Evolutionary conservation across 148 eudicot genomes (phyloP).

Genomic region (Agrostemma githago): DNA sequence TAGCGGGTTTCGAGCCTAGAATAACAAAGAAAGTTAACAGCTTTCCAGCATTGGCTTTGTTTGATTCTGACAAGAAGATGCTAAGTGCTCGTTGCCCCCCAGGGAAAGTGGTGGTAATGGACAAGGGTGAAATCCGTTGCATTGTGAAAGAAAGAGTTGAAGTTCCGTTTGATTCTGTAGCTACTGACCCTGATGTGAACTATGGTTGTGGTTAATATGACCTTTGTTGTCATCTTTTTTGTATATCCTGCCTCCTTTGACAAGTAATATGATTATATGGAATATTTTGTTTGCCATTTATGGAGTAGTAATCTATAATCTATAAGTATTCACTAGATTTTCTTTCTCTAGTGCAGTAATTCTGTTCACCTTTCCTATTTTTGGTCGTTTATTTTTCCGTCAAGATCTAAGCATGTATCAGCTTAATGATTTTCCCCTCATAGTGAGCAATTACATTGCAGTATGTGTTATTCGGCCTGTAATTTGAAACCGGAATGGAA

Average conservation of each 20-base stretch:
- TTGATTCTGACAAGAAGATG: conserved; percentile 30
- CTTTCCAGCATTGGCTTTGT: conserved; percentile 34
- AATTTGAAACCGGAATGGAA: neutral
- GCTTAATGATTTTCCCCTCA: neutral
- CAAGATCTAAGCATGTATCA: neutral
- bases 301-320: neutral
- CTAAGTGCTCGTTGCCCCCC: conserved; percentile 47
- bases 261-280: conserved; percentile 20
- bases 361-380: neutral
- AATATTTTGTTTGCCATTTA: conserved; percentile 6
- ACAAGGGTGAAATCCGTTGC: conserved; percentile 64
- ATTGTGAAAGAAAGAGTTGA: conserved; percentile 96
- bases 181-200: conserved; percentile 63
- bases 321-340: conserved; percentile 4
- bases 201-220: conserved; percentile 76
- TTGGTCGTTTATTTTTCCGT: neutral
- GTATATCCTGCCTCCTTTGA: conserved; percentile 26
- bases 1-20: conserved; percentile 83
- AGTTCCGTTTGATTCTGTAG: conserved; percentile 61
- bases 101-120: conserved; percentile 66
- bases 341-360: neutral
- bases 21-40: conserved; percentile 42
- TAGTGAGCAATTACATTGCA: neutral
- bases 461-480: neutral
- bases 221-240: conserved; percentile 22